A percentile compares a stretch with the other conserved stretches of the same genome.
Evolutionary conservation across 2,329 filamentous ascomycete species (phyloP).

Genomic region (Ophiocordyceps polyrhachis-furcata): DNA sequence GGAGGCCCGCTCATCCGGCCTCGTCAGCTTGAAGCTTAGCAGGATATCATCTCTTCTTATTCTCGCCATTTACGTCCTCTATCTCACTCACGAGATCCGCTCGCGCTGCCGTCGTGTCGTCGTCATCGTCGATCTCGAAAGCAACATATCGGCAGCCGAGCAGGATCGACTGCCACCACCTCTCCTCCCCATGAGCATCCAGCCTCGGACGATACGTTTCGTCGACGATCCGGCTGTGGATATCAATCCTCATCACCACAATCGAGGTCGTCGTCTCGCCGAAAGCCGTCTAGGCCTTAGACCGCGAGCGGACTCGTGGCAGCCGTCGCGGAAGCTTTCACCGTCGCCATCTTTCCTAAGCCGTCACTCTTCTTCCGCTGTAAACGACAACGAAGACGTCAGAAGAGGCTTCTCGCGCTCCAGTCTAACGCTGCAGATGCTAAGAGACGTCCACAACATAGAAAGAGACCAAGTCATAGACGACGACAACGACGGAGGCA

Average conservation of each 20-base stretch:
- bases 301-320: constrained; percentile 5
- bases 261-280: not conserved
- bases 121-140: constrained; percentile 1
- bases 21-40: constrained; percentile 51
- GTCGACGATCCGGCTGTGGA: constrained; percentile 6
- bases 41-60: constrained; percentile 61
- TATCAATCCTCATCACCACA: not conserved
- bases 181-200: not conserved
- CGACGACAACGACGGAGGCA: not conserved
- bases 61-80: constrained; percentile 51
- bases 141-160: not conserved
- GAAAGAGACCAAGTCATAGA: constrained; percentile 1
- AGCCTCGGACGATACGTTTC: constrained; percentile 12
- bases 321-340: constrained; percentile 7
- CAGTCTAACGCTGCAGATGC: constrained; percentile 4
- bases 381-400: constrained; percentile 1
- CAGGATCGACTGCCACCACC: not conserved
- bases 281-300: not conserved
- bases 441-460: constrained; percentile 3
- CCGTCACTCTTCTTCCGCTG: constrained; percentile 6
- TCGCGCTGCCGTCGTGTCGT: constrained; percentile 19
- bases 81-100: constrained; percentile 60
- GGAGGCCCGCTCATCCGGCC: constrained; percentile 29
- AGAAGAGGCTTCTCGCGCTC: constrained; percentile 4
- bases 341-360: constrained; percentile 9